phyloP scores from a whole-genome alignment of 1,284 basidiomycete genomes.

The Golubevia sp. region DNA sequence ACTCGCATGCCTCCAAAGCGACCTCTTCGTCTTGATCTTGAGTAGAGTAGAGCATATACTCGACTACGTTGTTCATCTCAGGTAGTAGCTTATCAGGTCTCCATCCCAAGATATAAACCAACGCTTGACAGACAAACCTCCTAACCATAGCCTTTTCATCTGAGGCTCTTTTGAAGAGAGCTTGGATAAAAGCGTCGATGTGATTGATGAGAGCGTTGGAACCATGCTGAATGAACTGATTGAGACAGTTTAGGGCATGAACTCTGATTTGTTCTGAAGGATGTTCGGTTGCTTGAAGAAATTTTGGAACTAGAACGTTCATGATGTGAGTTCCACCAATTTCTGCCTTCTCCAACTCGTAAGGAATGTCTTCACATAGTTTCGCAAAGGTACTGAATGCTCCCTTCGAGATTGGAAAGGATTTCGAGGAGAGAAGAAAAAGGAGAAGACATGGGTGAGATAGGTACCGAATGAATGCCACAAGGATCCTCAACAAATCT shows the following conservation, averaged over 20 bases:
- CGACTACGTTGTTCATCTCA: constrained; percentile 91
- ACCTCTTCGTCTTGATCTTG: constrained; percentile 79
- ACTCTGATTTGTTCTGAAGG: constrained; percentile 82
- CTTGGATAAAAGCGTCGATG: constrained; percentile 89
- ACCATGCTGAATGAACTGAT: constrained; percentile 78
- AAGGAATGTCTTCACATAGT: constrained; percentile 94
- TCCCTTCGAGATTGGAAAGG: constrained; percentile 68
- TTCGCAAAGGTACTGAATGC: constrained; percentile 94
- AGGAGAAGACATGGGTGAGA: constrained; percentile 5
- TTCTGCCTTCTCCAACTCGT: constrained; percentile 84
- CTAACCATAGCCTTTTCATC: constrained; percentile 92
- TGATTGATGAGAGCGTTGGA: constrained; percentile 79
- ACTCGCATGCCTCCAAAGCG: constrained; percentile 87
- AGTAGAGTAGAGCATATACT: constrained; percentile 98
- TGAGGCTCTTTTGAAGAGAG: constrained; percentile 89
- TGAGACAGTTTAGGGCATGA: constrained; percentile 89
- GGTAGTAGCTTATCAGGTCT: constrained; percentile 96
- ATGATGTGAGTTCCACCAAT: constrained; percentile 69
- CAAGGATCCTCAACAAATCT: background rate
- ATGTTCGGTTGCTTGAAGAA: constrained; percentile 76
- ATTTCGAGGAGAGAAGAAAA: constrained; percentile 18
- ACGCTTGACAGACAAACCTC: constrained; percentile 91
- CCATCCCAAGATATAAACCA: constrained; percentile 87
- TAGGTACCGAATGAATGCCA: constrained; percentile 2
- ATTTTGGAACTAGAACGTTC: constrained; percentile 74